Evolutionary conservation across 23 red algal species (phyloP), one percentile per base, ranked within the genome.

Genomic region (Agarophyton chilense): DNA sequence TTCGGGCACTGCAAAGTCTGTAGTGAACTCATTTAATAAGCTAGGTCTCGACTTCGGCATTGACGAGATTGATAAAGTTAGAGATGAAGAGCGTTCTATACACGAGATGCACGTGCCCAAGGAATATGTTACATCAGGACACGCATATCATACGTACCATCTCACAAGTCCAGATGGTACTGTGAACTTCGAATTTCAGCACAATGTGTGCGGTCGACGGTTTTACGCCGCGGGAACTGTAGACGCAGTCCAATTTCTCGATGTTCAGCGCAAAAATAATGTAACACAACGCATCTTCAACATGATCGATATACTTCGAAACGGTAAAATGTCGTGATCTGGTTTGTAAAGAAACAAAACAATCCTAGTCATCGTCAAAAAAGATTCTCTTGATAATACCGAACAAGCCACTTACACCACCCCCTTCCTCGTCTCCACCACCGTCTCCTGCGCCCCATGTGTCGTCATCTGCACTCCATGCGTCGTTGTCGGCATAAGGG

Each of bases 131-230:
- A 50, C 53, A 46, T 50, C 92, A 43, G 96, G 96, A 9, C 96
- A 98, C 88, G 96, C 96, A 21, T 98, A 94, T 72, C 96, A 98
- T 61, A 98, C 96, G 38, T 98, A 98, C 62, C 83, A 66, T 41
- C 67, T 98, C 21, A 77, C 85, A 26, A 98, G 96, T 61, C 81
- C 93, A 22, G 96, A 98, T 65, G 92, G 87, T 18, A 80, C 84
- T 17, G 96, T 98, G 14, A 41, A 76, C 52, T 94, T 98, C 58
- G 93, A 93, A 62, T 95, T 98, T 56, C 93, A 98, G 58, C 96
- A 98, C 71, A 98, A 98, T 52, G 96, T 98, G n/a, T 90, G 78
- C 41, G 96, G 96, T 2, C 75, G 96, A 35, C 62, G 47, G 22
- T 91, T 98, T 18, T 98, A 98, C 64, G 96, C 96, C 17, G 90